Evolutionary conservation across 139 green algal species (phyloP).

Genomic region (Haematococcus sp.): DNA sequence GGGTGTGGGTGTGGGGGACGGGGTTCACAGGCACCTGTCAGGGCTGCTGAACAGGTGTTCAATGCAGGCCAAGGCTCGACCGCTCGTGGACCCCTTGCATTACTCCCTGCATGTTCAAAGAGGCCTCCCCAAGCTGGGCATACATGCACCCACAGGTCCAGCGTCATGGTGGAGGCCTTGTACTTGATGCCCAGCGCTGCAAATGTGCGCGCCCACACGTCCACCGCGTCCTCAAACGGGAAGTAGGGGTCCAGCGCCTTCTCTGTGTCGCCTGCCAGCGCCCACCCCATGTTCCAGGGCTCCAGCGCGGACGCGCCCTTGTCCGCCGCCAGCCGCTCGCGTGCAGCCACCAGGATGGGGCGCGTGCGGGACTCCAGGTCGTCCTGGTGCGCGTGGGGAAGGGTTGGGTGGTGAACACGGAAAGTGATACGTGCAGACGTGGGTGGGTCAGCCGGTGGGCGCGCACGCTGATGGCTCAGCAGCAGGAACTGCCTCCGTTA

Average conservation of each 20-base stretch:
- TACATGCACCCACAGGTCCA: slow-evolving; percentile 73
- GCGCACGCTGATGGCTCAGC: too few relatives aligned
- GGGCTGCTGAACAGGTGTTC: too few relatives aligned
- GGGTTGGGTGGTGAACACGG: background rate
- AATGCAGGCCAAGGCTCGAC: too few relatives aligned
- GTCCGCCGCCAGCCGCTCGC: slow-evolving; percentile 41
- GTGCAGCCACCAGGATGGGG: slow-evolving; percentile 57
- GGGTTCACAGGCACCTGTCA: too few relatives aligned
- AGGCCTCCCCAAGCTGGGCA: too few relatives aligned
- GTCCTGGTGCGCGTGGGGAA: background rate
- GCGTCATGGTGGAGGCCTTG: slow-evolving; percentile 54
- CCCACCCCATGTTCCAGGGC: slow-evolving; percentile 69
- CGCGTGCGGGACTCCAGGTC: slow-evolving; percentile 53
- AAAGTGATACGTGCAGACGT: too few relatives aligned
- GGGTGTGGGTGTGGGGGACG: too few relatives aligned
- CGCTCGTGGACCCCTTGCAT: too few relatives aligned
- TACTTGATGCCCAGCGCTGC: slow-evolving; percentile 77
- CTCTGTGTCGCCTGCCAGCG: slow-evolving; percentile 48
- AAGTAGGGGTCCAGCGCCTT: slow-evolving; percentile 64
- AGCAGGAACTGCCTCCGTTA: too few relatives aligned
- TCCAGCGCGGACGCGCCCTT: slow-evolving; percentile 65
- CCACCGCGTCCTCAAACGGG: slow-evolving; percentile 61
- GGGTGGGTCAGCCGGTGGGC: background rate
- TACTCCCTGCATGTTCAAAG: too few relatives aligned
- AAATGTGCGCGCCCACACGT: slow-evolving; percentile 77